Evolutionary conservation across 2,329 filamentous ascomycete species (phyloP).

Genomic region (Microascus cirrosus): DNA sequence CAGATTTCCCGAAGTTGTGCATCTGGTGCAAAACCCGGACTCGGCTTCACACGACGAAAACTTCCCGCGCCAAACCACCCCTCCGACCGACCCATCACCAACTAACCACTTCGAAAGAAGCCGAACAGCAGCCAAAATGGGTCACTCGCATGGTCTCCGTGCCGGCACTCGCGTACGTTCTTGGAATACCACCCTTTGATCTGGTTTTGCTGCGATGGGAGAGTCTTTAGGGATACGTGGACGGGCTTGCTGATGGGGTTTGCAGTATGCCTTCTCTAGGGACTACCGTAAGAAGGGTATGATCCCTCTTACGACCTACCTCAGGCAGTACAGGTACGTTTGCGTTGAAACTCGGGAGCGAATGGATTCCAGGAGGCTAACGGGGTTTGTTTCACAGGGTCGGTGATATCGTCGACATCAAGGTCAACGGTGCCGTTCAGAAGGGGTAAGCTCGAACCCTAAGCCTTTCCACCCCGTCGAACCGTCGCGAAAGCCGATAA

Average conservation of each 20-base stretch:
- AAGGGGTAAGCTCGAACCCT: constrained; percentile 62
- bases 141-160: constrained; percentile 80
- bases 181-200: background rate
- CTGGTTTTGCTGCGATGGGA: background rate
- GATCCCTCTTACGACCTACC: constrained; percentile 89
- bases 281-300: constrained; percentile 91
- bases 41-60: background rate
- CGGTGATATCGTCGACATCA: constrained; percentile 98
- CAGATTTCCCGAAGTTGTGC: background rate
- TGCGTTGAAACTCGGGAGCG: background rate
- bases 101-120: constrained; percentile 1
- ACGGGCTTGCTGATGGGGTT: constrained; percentile 18
- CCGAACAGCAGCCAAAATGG: constrained; percentile 48
- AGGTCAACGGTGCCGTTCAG: constrained; percentile 96
- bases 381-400: constrained; percentile 52
- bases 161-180: constrained; percentile 69
- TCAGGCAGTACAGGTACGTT: constrained; percentile 75
- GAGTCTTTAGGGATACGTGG: constrained; percentile 1
- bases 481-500: background rate
- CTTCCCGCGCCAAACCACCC: constrained; percentile 1
- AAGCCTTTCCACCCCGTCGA: background rate
- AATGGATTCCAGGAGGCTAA: constrained; percentile 1
- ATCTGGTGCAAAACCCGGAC: background rate
- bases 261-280: constrained; percentile 81
- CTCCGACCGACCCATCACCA: background rate